A percentile compares a stretch with the other conserved stretches of the same genome.
These are phyloP conservation scores for Oidiodendron maius DNA, from an alignment of 495 filamentous ascomycete genomes.

Conservation along the genomic window DNA sequence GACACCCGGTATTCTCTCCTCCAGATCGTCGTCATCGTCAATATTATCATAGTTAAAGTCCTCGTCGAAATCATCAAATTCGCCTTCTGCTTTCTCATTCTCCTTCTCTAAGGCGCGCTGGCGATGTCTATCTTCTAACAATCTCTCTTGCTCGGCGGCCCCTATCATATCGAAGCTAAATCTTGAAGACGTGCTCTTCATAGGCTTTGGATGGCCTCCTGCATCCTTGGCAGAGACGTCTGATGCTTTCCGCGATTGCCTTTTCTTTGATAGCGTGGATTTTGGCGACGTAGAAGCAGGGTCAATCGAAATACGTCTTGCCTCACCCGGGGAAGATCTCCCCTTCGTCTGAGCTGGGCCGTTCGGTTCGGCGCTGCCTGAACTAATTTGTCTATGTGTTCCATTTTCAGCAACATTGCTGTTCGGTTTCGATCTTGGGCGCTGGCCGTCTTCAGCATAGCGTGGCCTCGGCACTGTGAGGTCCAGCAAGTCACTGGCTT, in stretches of 20 bases:
- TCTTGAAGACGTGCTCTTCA: slow-evolving; percentile 79
- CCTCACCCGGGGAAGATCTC: slow-evolving; percentile 25
- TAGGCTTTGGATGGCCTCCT: slow-evolving; percentile 52
- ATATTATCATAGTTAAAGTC: slow-evolving; percentile 62
- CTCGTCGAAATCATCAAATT: slow-evolving; percentile 60
- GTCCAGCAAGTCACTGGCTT: slow-evolving; percentile 33
- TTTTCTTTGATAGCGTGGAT: slow-evolving; percentile 30
- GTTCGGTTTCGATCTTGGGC: slow-evolving; percentile 26
- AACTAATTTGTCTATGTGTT: slow-evolving; percentile 7
- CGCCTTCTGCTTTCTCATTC: slow-evolving; percentile 30
- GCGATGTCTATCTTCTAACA: slow-evolving; percentile 81
- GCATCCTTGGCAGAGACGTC: slow-evolving; percentile 42
- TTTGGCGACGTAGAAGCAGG: slow-evolving; percentile 24
- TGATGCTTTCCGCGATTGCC: slow-evolving; percentile 32
- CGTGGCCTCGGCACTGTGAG: slow-evolving; percentile 38
- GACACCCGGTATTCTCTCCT: slow-evolving; percentile 72
- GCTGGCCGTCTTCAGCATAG: slow-evolving; percentile 28
- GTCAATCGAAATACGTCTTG: slow-evolving; percentile 31
- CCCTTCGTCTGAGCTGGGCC: too few relatives aligned
- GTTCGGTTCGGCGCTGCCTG: slow-evolving; percentile 8
- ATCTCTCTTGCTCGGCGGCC: slow-evolving; percentile 69
- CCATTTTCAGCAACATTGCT: slow-evolving; percentile 11
- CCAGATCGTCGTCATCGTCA: slow-evolving; percentile 66
- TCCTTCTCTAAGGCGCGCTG: slow-evolving; percentile 58
- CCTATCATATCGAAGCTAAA: slow-evolving; percentile 95